Percentiles rank a stretch among this genome's conserved stretches.
Conservation (phyloP, 352 stramenopile species). For the Phytophthora pisi region DNA sequence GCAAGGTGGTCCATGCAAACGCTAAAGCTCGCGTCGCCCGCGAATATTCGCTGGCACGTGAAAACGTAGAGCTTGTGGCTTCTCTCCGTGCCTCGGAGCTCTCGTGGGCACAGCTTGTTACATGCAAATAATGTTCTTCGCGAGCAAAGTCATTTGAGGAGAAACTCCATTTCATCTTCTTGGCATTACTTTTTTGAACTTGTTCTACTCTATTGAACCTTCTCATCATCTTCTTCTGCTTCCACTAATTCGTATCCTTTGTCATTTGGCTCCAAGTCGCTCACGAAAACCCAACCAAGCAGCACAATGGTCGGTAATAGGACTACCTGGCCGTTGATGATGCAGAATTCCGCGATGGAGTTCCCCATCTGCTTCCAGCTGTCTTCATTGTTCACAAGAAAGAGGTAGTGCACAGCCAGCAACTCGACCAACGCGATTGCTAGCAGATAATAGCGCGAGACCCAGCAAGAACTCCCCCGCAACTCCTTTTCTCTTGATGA, state of each 20-base stretch:
- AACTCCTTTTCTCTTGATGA: conserved; percentile 17
- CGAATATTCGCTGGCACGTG: conserved; percentile 51
- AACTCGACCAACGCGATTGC: conserved; percentile 67
- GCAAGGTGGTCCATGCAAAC: conserved; percentile 56
- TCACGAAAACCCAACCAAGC: conserved; percentile 40
- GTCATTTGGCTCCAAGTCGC: conserved; percentile 26
- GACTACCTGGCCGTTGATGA: conserved; percentile 76
- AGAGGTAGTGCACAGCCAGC: conserved; percentile 77
- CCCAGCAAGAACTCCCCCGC: conserved; percentile 12
- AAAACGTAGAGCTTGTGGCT: conserved; percentile 48
- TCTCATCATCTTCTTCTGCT: conserved; percentile 18
- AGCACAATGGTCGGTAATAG: conserved; percentile 70
- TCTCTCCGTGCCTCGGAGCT: conserved; percentile 58
- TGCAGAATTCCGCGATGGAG: conserved; percentile 83
- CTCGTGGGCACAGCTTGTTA: conserved; percentile 54
- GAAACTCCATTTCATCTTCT: neutral
- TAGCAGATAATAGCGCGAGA: conserved; percentile 58
- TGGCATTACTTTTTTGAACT: neutral
- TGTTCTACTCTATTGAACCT: conserved; percentile 18
- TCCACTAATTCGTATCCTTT: conserved; percentile 19
- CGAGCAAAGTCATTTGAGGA: neutral
- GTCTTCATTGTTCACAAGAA: conserved; percentile 80
- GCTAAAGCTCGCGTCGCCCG: conserved; percentile 53
- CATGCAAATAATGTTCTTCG: conserved; percentile 39
- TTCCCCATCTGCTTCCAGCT: conserved; percentile 90